A percentile compares a stretch with the other conserved stretches of the same genome.
Evolutionary conservation across 495 filamentous ascomycete species (phyloP).

Genomic region (Tuber brumale): DNA sequence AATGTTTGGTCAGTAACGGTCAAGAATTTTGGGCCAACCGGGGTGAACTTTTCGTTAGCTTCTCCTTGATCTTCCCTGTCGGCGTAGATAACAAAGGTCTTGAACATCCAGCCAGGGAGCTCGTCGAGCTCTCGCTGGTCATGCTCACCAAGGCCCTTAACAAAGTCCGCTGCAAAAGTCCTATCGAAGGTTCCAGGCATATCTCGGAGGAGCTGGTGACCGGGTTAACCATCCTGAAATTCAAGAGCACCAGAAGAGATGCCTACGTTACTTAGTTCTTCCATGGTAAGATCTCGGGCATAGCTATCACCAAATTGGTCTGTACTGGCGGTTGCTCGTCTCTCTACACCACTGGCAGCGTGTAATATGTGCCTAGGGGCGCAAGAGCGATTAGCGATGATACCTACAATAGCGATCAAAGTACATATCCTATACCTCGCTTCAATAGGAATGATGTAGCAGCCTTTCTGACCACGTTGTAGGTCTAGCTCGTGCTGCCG

Average conservation of each 20-base stretch:
- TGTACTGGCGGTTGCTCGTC: slow-evolving; percentile 47
- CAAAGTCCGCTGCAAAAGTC: slow-evolving; percentile 3
- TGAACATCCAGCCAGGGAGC: slow-evolving; percentile 62
- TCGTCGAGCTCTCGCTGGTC: slow-evolving; percentile 49
- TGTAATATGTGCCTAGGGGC: slow-evolving; percentile 29
- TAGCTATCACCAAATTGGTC: slow-evolving; percentile 84
- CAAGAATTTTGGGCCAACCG: background rate
- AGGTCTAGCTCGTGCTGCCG: slow-evolving; percentile 42
- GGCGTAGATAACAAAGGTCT: slow-evolving; percentile 54
- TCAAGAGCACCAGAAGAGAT: background rate
- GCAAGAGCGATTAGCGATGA: background rate
- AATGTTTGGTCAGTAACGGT: background rate
- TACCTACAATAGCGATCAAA: background rate
- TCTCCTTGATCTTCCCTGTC: slow-evolving; percentile 29
- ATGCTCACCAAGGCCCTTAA: slow-evolving; percentile 48
- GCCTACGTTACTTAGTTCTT: slow-evolving; percentile 53
- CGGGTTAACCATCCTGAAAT: slow-evolving; percentile 43
- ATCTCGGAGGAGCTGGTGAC: slow-evolving; percentile 49
- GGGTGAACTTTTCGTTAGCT: background rate
- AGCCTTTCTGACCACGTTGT: slow-evolving; percentile 38
- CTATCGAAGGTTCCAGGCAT: slow-evolving; percentile 39
- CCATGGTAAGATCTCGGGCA: slow-evolving; percentile 58
- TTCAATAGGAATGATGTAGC: slow-evolving; percentile 35
- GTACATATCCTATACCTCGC: slow-evolving; percentile 8
- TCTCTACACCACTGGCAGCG: slow-evolving; percentile 43